Evolutionary conservation across 805 yeast genomes (phyloP), one percentile per base, ranked within the genome.

Genomic region (Saccharomycopsis sp.): DNA sequence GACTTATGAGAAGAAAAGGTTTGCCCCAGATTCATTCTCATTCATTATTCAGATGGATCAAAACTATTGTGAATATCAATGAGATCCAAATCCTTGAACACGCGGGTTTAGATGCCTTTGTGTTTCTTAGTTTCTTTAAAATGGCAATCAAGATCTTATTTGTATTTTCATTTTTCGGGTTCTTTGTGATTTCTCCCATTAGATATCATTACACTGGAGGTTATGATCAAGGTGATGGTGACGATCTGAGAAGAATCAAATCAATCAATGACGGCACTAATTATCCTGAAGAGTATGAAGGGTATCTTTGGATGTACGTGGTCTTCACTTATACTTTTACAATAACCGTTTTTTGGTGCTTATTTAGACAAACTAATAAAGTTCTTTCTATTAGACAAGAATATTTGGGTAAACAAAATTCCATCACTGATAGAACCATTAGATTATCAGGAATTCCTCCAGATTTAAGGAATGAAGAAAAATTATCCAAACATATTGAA

Each of bases 41-140:
- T 29, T 67, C 84, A 2, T 55, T 82, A 10, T 80, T 87, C 51
- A 87, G 88, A 2, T 89, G 97, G 96, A 66, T 88, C 6, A 72
- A 77, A 0, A 72, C 76, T 0, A 61, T 89, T 12, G 72, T 72
- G 54, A 31, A 35, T 8, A 76, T 88, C 15, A 65, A 69, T 20
- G 97, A 89, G 50, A 67, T 72, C 13, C 87, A 86, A 43, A 72
- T 92, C 2, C 66, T 89, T 37, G 89, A 86, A 46, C 80, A 79
- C 52, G 95, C 96, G 2, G 98, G 98, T 0, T 61, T 89, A 33
- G 98, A 89, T 61, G 96, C 96, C 1, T 87, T 73, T 60, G 97
- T 92, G 36, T 89, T 84, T 53, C 61, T 89, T 25, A 87, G 87
- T 3, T 88, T 89, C 56, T 92, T 92, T 70, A 79, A 83, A 46